Conservation (phyloP, 1,284 basidiomycete genomes). For the Melampsora americana region DNA sequence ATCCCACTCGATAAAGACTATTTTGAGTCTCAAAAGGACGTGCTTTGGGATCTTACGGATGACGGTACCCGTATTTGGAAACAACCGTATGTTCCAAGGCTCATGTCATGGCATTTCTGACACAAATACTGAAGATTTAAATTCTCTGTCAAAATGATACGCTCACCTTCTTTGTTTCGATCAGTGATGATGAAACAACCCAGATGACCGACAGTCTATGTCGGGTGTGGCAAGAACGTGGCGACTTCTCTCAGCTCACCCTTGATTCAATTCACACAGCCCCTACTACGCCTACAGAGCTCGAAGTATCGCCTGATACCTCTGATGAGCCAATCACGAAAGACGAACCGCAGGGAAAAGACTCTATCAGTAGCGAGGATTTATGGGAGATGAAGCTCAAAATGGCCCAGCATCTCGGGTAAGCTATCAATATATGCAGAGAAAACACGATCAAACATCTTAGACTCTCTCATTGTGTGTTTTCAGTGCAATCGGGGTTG, state of each 20-base stretch:
- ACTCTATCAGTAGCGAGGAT: conserved; percentile 27
- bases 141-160: neutral
- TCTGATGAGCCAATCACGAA: neutral
- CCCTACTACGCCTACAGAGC: neutral
- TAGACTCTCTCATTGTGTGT: neutral
- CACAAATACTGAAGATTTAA: neutral
- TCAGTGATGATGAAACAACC: conserved; percentile 24
- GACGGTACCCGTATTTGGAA: conserved; percentile 33
- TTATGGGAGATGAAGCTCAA: conserved; percentile 43
- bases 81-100: conserved; percentile 12
- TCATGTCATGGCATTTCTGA: neutral
- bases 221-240: conserved; percentile 39
- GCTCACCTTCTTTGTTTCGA: neutral
- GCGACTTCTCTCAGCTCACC: conserved; percentile 41
- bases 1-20: conserved; percentile 15
- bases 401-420: conserved; percentile 38
- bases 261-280: conserved; percentile 20
- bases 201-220: conserved; percentile 14
- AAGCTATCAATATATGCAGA: neutral
- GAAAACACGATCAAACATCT: neutral
- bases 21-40: conserved; percentile 22
- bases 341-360: neutral
- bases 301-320: neutral
- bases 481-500: conserved; percentile 29
- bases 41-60: conserved; percentile 36